These are phyloP conservation scores for Talaromyces piceae DNA, from an alignment of 2,329 filamentous ascomycete genomes.

Conservation along the genomic window DNA sequence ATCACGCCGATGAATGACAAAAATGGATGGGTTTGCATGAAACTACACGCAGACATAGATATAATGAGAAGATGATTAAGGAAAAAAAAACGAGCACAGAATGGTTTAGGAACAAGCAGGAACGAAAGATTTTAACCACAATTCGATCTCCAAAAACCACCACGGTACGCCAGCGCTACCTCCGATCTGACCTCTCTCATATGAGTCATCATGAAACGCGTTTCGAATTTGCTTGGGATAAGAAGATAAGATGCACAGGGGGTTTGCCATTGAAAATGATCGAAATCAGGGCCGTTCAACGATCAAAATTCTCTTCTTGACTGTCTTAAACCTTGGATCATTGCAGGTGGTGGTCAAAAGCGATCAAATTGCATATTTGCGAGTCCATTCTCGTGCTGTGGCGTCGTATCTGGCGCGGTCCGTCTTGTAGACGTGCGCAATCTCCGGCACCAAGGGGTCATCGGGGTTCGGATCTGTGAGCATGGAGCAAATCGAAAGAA, in stretches of 20 bases:
- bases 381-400: constrained; percentile 94
- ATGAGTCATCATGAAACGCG: constrained; percentile 5
- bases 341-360: constrained; percentile 24
- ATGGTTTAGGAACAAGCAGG: constrained; percentile 5
- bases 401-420: constrained; percentile 93
- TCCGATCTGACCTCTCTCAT: constrained; percentile 12
- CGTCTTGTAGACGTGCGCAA: constrained; percentile 99
- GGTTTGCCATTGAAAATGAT: constrained; percentile 30
- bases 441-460: constrained; percentile 96
- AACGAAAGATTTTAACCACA: constrained; percentile 3
- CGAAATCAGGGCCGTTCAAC: constrained; percentile 32
- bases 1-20: constrained; percentile 12
- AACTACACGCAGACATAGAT: constrained; percentile 6
- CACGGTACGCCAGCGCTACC: constrained; percentile 10
- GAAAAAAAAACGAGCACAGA: constrained; percentile 3
- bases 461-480: constrained; percentile 98
- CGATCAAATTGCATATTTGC: constrained; percentile 90
- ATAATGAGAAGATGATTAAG: background rate
- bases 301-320: constrained; percentile 8
- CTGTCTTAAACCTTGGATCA: background rate
- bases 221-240: constrained; percentile 1
- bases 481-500: constrained; percentile 99
- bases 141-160: constrained; percentile 11
- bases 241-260: constrained; percentile 15
- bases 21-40: constrained; percentile 9